These are phyloP conservation scores for Suillus spraguei DNA, from an alignment of 768 basidiomycete genomes.

Conservation along the genomic window DNA sequence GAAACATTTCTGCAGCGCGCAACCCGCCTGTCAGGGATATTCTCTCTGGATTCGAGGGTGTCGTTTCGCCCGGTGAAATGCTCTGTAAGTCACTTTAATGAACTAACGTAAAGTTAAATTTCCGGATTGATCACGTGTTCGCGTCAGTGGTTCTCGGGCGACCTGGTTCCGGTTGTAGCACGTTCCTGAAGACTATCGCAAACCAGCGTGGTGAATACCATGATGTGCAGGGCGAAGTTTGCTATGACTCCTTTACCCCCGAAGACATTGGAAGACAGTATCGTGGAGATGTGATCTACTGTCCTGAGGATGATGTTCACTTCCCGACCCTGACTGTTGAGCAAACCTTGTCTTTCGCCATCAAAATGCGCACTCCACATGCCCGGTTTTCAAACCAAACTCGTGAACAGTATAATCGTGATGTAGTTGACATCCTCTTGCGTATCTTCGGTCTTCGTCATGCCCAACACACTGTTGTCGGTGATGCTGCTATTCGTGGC, in stretches of 20 bases:
- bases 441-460: conserved; percentile 80
- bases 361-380: conserved; percentile 61
- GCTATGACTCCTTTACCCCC: conserved; percentile 78
- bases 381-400: background rate
- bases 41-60: conserved; percentile 54
- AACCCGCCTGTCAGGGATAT: conserved; percentile 67
- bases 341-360: conserved; percentile 72
- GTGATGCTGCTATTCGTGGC: conserved; percentile 76
- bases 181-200: conserved; percentile 83
- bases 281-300: conserved; percentile 77
- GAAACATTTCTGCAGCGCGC: conserved; percentile 45
- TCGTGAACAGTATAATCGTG: conserved; percentile 1
- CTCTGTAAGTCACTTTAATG: conserved; percentile 48
- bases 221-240: conserved; percentile 56
- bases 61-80: conserved; percentile 67
- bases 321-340: conserved; percentile 81
- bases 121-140: conserved; percentile 1
- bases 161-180: conserved; percentile 83
- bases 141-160: conserved; percentile 66
- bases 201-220: conserved; percentile 72
- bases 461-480: conserved; percentile 73
- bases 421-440: conserved; percentile 47
- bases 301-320: conserved; percentile 68
- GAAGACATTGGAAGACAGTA: conserved; percentile 76
- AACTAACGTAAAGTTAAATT: background rate